Evolutionary conservation across 805 yeast genomes (phyloP).

Genomic region (Saccharomycopsis javanensis): DNA sequence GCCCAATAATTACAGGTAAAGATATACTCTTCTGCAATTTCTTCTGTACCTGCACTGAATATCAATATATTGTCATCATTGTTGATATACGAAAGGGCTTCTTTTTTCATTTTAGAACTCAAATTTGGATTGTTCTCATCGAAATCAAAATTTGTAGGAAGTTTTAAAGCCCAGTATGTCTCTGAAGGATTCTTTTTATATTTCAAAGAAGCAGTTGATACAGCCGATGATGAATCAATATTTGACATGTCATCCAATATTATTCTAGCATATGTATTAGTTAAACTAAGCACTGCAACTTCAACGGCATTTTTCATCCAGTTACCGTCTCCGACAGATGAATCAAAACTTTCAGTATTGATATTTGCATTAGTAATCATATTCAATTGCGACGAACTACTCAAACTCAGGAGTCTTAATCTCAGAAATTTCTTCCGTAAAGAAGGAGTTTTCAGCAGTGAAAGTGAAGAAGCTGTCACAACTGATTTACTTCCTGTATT

Average conservation of each 20-base stretch:
- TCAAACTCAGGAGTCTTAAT: constrained; percentile 12
- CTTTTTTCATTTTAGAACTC: constrained; percentile 13
- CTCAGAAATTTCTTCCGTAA: constrained; percentile 18
- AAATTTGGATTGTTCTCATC: constrained; percentile 21
- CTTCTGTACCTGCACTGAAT: constrained; percentile 58
- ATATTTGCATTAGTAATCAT: constrained; percentile 22
- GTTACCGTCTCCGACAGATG: constrained; percentile 49
- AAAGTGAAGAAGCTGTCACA: constrained; percentile 16
- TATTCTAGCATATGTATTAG: constrained; percentile 41
- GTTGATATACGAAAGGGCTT: constrained; percentile 12
- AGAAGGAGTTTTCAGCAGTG: background rate
- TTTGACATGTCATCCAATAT: constrained; percentile 31
- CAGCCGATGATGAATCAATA: constrained; percentile 14
- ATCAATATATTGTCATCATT: constrained; percentile 33
- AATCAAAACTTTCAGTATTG: constrained; percentile 18
- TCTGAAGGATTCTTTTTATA: constrained; percentile 27
- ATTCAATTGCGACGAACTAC: constrained; percentile 11
- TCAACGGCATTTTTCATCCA: constrained; percentile 58
- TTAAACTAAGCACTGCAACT: constrained; percentile 41
- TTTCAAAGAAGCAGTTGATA: background rate
- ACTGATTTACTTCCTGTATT: constrained; percentile 20
- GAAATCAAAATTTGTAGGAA: constrained; percentile 35
- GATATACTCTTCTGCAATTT: constrained; percentile 59
- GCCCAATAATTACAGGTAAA: constrained; percentile 88
- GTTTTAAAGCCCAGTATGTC: constrained; percentile 44